A percentile compares a stretch with the other conserved stretches of the same genome.
Conservation (phyloP, 75 land plant species). For the Sequoiadendron giganteum region DNA sequence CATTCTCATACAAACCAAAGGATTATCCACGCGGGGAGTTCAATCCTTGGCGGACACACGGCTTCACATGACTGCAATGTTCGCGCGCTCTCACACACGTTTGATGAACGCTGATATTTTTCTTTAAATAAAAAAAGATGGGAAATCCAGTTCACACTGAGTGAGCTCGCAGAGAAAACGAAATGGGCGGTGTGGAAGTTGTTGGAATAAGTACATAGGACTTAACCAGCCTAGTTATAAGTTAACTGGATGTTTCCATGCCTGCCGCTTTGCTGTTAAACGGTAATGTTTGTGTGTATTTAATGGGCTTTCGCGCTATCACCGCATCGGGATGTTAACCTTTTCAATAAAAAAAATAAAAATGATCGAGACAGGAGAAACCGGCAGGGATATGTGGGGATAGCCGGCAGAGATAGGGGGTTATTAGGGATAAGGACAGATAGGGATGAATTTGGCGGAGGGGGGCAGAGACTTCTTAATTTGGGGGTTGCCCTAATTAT, state of each 20-base stretch:
- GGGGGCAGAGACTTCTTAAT: not conserved
- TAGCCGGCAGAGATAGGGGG: not conserved
- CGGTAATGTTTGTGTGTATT: not conserved
- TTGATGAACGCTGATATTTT: not conserved
- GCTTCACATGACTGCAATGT: not conserved
- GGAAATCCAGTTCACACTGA: not conserved
- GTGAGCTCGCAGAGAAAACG: not conserved
- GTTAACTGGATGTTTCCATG: not conserved
- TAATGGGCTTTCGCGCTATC: not conserved
- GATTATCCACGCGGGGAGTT: no score
- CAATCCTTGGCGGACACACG: not conserved
- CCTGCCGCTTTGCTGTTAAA: not conserved
- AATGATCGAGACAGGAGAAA: not conserved
- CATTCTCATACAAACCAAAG: no score
- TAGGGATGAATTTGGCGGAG: not conserved
- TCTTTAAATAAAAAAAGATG: not conserved
- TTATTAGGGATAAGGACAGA: not conserved
- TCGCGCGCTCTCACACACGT: not conserved
- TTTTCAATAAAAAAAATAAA: not conserved
- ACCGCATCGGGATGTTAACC: not conserved
- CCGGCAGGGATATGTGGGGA: not conserved
- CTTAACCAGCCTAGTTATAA: not conserved
- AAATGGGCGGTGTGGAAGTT: no score
- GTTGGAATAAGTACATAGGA: no score
- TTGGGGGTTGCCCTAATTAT: not conserved